Evolutionary conservation across 495 filamentous ascomycete species (phyloP).

Genomic region (Penicillium subrubescens): DNA sequence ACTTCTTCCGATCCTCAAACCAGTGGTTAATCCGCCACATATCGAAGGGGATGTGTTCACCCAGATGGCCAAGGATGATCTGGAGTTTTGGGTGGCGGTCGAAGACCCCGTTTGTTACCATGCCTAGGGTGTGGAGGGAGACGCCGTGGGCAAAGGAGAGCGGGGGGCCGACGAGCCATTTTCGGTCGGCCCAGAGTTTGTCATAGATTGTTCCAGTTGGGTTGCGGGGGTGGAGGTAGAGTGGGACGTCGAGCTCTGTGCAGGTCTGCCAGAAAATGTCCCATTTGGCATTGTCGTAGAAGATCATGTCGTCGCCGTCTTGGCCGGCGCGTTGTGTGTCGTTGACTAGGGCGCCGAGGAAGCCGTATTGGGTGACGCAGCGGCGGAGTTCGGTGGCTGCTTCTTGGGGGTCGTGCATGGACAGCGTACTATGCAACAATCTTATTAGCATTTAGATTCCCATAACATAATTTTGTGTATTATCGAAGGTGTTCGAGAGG

Average conservation of each 20-base stretch:
- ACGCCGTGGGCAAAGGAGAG: conserved; percentile 54
- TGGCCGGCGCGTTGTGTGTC: conserved; percentile 54
- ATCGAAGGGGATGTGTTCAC: conserved; percentile 66
- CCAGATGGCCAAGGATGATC: conserved; percentile 67
- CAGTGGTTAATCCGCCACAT: conserved; percentile 64
- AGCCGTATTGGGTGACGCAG: conserved; percentile 56
- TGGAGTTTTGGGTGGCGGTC: conserved; percentile 57
- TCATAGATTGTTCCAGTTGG: conserved; percentile 52
- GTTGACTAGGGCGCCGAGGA: conserved; percentile 62
- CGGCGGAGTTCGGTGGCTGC: conserved; percentile 58
- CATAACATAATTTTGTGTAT: no score
- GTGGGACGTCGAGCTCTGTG: conserved; percentile 60
- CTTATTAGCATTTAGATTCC: no score
- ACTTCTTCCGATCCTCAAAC: conserved; percentile 52
- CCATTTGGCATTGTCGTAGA: conserved; percentile 59
- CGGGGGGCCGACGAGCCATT: conserved; percentile 49
- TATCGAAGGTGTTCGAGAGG: not conserved
- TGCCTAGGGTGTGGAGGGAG: conserved; percentile 51
- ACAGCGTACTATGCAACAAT: conserved; percentile 37
- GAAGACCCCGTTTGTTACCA: conserved; percentile 56
- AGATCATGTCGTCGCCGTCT: conserved; percentile 57
- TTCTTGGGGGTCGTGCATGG: conserved; percentile 57
- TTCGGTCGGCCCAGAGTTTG: conserved; percentile 52
- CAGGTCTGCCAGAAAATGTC: conserved; percentile 59
- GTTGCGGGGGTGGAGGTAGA: conserved; percentile 63